These are phyloP conservation scores for Xylariales sp. DNA, from an alignment of 2,329 filamentous ascomycete genomes.

Conservation along the genomic window DNA sequence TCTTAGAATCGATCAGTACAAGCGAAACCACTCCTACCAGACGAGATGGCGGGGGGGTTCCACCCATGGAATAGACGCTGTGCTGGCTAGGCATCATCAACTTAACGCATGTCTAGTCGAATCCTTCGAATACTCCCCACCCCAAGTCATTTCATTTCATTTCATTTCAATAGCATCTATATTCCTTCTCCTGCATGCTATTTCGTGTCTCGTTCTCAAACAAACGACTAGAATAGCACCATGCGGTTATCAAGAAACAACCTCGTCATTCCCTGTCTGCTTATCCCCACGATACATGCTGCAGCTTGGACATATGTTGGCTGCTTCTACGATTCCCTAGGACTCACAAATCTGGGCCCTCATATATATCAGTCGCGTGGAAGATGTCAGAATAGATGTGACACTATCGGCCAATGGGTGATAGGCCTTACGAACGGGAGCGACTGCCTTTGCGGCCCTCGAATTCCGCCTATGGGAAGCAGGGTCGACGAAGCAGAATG, in stretches of 20 bases:
- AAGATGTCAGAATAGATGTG: conserved; percentile 7
- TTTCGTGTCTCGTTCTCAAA: no score
- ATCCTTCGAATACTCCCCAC: no score
- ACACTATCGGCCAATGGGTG: conserved; percentile 1
- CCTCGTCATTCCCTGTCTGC: background rate
- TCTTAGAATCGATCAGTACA: no score
- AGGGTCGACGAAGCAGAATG: conserved; percentile 13
- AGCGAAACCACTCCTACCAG: no score
- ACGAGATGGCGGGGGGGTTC: no score
- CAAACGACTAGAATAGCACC: no score
- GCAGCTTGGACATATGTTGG: conserved; percentile 9
- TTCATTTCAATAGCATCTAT: no score
- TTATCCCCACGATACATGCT: background rate
- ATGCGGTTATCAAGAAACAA: background rate
- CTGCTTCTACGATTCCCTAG: conserved; percentile 12
- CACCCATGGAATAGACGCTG: no score
- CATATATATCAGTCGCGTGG: conserved; percentile 13
- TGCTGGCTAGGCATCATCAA: no score
- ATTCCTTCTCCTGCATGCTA: no score
- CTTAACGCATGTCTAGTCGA: no score
- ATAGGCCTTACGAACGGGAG: conserved; percentile 15
- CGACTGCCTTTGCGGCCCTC: conserved; percentile 15
- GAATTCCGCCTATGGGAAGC: conserved; percentile 7
- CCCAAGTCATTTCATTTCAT: no score
- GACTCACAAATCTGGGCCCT: conserved; percentile 5